Evolutionary conservation across 202 grass and related monocot genomes (phyloP), one percentile per base, ranked within the genome.

Genomic region (Panicum hallii): DNA sequence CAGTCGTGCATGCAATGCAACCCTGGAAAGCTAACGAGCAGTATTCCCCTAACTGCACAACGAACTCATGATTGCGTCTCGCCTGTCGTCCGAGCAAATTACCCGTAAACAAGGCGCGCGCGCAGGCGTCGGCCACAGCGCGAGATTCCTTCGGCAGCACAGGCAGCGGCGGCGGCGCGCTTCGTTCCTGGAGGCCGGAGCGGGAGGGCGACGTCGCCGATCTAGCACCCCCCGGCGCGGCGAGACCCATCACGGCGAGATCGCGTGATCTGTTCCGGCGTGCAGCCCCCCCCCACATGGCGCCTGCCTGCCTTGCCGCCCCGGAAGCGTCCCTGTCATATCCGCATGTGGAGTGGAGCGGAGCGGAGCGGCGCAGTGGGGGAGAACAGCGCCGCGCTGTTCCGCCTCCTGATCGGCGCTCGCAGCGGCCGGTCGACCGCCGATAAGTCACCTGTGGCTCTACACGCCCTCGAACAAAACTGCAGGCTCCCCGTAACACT

Each of bases 391-490:
- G 10, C 77, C 71, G 40, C 8, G 5, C 73, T 55, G 55, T 46
- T 63, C 17, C 48, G 56, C 63, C 47, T 61, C 75, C 63, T 54
- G 36, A 38, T 38, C 36, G 36, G 36, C 36, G n/a, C 82, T 80
- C 57, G 2, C 9, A 28, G 12, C 54, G 41, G 77, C 32, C 23
- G 22, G 23, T 30, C 53, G 6, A 0, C 8, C 4, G 19, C 0
- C 32, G 45, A 71, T 36, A 76, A 22, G 28, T 40, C 2, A 7
- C 70, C 11, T 64, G 81, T 74, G 69, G 83, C n/a, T 85, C 63
- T 41, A 67, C 86, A 63, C 23, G 72, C 61, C 72, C 66, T 66
- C 26, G 47, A 79, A 49, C 76, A 36, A 71, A 84, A n/a, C 48
- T 67, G 40, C 41, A 77, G 17, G 28, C 19, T 41, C 17, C 13